phyloP scores from a whole-genome alignment of 1,284 basidiomycete genomes.

The Irpex lacteus region DNA sequence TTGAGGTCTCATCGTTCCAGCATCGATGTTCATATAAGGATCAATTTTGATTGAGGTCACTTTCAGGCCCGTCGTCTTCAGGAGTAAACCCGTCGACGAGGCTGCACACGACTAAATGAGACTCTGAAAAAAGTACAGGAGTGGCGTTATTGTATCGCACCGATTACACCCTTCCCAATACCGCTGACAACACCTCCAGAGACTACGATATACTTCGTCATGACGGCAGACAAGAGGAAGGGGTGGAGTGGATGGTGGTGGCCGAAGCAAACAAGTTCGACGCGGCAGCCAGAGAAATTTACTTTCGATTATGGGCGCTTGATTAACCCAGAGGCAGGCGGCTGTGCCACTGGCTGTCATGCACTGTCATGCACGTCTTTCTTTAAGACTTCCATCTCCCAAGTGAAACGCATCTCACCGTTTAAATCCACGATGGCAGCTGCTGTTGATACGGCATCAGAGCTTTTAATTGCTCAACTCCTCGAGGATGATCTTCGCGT shows the following conservation, averaged over 20 bases:
- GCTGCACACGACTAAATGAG: slow-evolving; percentile 47
- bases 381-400: neutral
- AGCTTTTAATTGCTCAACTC: slow-evolving; percentile 32
- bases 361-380: neutral
- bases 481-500: slow-evolving; percentile 33
- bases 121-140: neutral
- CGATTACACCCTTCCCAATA: slow-evolving; percentile 93
- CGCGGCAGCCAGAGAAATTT: slow-evolving; percentile 1
- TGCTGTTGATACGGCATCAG: neutral
- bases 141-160: slow-evolving; percentile 43
- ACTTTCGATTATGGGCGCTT: slow-evolving; percentile 3
- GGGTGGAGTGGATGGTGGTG: neutral
- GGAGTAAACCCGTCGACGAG: slow-evolving; percentile 93
- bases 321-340: neutral
- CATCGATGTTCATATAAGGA: slow-evolving; percentile 99
- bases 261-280: slow-evolving; percentile 3
- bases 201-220: slow-evolving; percentile 91
- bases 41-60: slow-evolving; percentile 99
- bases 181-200: slow-evolving; percentile 92
- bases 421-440: neutral
- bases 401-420: neutral
- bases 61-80: slow-evolving; percentile 94
- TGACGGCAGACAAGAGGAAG: slow-evolving; percentile 22
- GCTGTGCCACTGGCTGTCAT: neutral
- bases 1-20: slow-evolving; percentile 98